Base-by-base conservation (phyloP, 192 early-diverging fungal genomes). In the Kappamyces sp. region DNA sequence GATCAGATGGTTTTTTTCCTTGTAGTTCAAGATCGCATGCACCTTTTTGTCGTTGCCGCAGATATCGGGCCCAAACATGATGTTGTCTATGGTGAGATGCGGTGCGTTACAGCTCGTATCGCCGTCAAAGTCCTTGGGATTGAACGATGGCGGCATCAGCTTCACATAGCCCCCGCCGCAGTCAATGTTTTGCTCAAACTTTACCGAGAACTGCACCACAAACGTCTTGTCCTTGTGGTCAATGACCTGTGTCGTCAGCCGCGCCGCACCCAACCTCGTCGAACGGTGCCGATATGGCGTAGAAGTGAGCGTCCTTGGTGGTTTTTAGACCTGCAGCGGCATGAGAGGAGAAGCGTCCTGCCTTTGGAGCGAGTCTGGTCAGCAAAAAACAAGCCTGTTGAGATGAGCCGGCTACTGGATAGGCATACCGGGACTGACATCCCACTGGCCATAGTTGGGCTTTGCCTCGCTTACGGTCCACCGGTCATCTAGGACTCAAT, bases 131-230 rank as follows among this genome's bases (percentile, higher is more conserved):
- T 74, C 79, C 40, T 71, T 69, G 36, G 87, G 77, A 58, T 96
- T 87, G 43, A 90, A 79, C n/a, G 75, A 76, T n/a, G 82, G 75
- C 40, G 92, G 88, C 54, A 93, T 71, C 58, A 97, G 75, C 84
- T 93, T 93, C 49, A 93, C 67, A 66, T 93, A 93, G 36, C 88
- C 88, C 63, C 93, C 93, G 44, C 90, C 91, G 68, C 93, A 97
- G 66, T 92, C 91, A 65, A 48, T 62, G 6, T 40, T 51, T 52
- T 88, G 84, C 74, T 97, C 94, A 66, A 90, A 89, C 80, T 93
- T 94, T 58, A 90, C 88, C 39, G 88, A 84, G 67, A 87, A 95
- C 76, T 97, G 94, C 32, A 93, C 65, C 15, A 97, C 80, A 60
- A 89, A 75, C 66, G 85, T 77, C 67, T 92, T 92, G 68, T 83